phyloP scores from a whole-genome alignment of 1,284 basidiomycete genomes.

The Xanthoconium separans region DNA sequence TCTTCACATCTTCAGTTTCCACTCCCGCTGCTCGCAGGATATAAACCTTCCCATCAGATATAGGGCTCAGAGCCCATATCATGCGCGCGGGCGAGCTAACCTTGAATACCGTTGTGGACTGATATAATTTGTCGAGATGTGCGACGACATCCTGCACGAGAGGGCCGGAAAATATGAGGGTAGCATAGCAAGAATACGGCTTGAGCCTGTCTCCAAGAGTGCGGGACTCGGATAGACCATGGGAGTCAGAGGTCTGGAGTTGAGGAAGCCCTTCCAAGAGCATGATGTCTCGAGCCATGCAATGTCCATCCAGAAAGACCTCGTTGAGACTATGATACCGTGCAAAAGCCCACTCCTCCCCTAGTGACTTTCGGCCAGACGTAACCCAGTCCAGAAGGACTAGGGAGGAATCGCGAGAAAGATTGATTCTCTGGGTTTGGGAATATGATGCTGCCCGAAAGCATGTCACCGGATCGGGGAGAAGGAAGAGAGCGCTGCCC shows the following conservation, averaged over 20 bases:
- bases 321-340: constrained; percentile 87
- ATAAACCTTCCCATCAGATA: constrained; percentile 44
- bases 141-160: constrained; percentile 45
- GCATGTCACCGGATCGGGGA: constrained; percentile 94
- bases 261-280: constrained; percentile 57
- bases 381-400: constrained; percentile 91
- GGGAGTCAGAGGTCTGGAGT: constrained; percentile 17
- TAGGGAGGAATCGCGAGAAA: constrained; percentile 59
- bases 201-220: constrained; percentile 60
- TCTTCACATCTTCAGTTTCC: constrained; percentile 69
- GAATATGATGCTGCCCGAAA: constrained; percentile 81
- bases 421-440: constrained; percentile 74
- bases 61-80: constrained; percentile 75
- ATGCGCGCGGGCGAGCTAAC: constrained; percentile 50
- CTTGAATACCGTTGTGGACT: constrained; percentile 62
- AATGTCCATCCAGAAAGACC: constrained; percentile 61
- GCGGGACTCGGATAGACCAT: constrained; percentile 26
- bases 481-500: constrained; percentile 63
- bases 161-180: constrained; percentile 73
- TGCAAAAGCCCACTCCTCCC: constrained; percentile 89
- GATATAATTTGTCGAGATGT: constrained; percentile 50
- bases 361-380: constrained; percentile 73
- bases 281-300: constrained; percentile 74
- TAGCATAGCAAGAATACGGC: constrained; percentile 86
- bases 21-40: constrained; percentile 73